Evolutionary conservation across 1,139 yeast species (phyloP), one percentile per base, ranked within the genome.

Genomic region (Magnusiomyces fungicola): DNA sequence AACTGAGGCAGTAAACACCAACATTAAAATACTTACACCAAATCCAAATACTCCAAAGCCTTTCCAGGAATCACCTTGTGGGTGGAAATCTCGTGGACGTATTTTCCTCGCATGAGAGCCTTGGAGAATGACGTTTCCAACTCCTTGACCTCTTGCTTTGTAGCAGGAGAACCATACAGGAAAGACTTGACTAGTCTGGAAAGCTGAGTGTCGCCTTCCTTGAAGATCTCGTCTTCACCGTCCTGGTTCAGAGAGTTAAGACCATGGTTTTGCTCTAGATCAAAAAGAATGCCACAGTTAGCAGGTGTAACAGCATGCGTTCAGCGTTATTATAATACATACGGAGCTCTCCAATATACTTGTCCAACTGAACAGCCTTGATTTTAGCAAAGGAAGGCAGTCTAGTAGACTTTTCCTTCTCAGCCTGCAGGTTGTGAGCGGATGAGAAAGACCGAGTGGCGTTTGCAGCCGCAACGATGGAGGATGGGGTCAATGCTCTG

Each of bases 1-100:
- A n/a, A n/a, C n/a, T n/a, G n/a, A n/a, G n/a, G n/a, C n/a, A n/a
- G n/a, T n/a, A n/a, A n/a, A n/a, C n/a, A n/a, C n/a, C n/a, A n/a
- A n/a, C n/a, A n/a, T n/a, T n/a, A n/a, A 7, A 27, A 27, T 7
- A 45, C 51, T 38, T 52, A 57, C 50, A 70, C 58, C 23, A 68
- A 55, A 36, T 66, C 63, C 22, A 69, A 59, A 51, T 70, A 70
- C 37, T 68, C 70, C 24, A 59, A 57, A n/a, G 70, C 61, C 49
- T 55, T 55, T 16, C 60, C 62, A 1, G 74, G 72, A 16, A 57
- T 49, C 18, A 70, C 74, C 45, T 63, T 60, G 56, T 70, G 74
- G 24, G 63, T 56, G 29, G 62, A 63, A 36, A 70, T 59, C 54
- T 70, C 74, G 54, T 70, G 74, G 25, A 70, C 73, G 54, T 68